Base-by-base conservation (phyloP, 768 basidiomycete genomes). In the Kwoniella botswanensis region DNA sequence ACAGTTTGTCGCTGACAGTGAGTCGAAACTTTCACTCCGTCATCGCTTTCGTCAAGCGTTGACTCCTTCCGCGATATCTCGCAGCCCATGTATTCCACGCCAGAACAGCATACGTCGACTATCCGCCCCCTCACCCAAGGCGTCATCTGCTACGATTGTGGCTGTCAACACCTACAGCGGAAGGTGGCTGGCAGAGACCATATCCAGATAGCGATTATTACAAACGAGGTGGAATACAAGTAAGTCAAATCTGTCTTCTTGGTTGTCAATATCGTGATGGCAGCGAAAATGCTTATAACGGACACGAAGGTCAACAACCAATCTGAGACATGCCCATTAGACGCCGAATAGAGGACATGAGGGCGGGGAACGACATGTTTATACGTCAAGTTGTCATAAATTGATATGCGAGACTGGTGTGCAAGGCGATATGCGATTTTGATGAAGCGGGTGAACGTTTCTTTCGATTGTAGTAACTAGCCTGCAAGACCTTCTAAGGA, bases 191-290 rank as follows among this genome's bases (percentile, higher is more conserved):
- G 82, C 75, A 77, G 60, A 53, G 76, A 13, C 79, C 80, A 1
- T 81, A 77, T 71, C 71, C 71, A 10, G 82, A 84, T 64, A 78
- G 74, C 53, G 71, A 71, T 56, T 60, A 74, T 29, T 55, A 65
- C 26, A 80, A 78, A 66, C 59, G 83, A 59, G 82, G 83, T 7
- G 83, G 83, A 11, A 81, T 83, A 18, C 83, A 84, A 67, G 82
- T 84, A 35, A 62, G 54, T 42, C 35, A 7, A 7, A 17, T 50
- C 46, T 41, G n/a, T 56, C 54, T 42, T 3, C 13, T n/a, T 67
- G 55, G 41, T n/a, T 54, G 21, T 29, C 24, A 10, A 12, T 21
- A 12, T 12, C 11, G 54, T 12, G 24, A 21, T n/a, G 24, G 54
- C 11, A 55, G 21, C n/a, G n/a, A 56, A 66, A 18, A n/a, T 43